Percentiles rank a stretch among this genome's conserved stretches.
phyloP scores from a whole-genome alignment of 2,329 filamentous ascomycete species.

The Fusarium incarnatum region DNA sequence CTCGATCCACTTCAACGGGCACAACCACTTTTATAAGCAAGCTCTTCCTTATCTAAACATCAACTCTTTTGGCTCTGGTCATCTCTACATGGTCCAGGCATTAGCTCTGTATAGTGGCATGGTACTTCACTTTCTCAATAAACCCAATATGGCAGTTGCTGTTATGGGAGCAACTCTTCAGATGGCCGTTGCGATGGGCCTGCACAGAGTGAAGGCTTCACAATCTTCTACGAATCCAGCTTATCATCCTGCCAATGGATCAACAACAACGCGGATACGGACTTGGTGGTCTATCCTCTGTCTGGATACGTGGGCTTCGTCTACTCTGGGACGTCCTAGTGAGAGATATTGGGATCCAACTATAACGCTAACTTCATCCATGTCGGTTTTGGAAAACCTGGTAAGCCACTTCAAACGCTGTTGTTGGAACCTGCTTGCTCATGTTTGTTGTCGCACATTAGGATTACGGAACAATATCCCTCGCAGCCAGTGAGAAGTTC shows the following conservation, averaged over 20 bases:
- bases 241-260: conserved; percentile 58
- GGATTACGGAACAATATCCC: conserved; percentile 63
- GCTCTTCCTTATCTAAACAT: conserved; percentile 75
- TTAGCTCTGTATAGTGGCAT: conserved; percentile 78
- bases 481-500: conserved; percentile 79
- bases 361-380: conserved; percentile 66
- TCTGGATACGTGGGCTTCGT: conserved; percentile 79
- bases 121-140: conserved; percentile 81
- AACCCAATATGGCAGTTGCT: conserved; percentile 81
- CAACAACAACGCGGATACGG: conserved; percentile 47
- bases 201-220: conserved; percentile 68
- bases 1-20: conserved; percentile 69
- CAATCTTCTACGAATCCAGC: conserved; percentile 4
- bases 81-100: conserved; percentile 76
- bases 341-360: conserved; percentile 75
- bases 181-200: conserved; percentile 77
- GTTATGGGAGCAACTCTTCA: conserved; percentile 76
- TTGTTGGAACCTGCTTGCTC: neutral
- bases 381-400: neutral
- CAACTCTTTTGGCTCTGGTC: conserved; percentile 70
- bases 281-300: conserved; percentile 83
- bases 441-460: neutral
- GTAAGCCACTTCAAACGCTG: neutral
- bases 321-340: conserved; percentile 76
- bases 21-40: conserved; percentile 68